Evolutionary conservation across 768 basidiomycete species (phyloP).

Genomic region (Lactarius quietus): DNA sequence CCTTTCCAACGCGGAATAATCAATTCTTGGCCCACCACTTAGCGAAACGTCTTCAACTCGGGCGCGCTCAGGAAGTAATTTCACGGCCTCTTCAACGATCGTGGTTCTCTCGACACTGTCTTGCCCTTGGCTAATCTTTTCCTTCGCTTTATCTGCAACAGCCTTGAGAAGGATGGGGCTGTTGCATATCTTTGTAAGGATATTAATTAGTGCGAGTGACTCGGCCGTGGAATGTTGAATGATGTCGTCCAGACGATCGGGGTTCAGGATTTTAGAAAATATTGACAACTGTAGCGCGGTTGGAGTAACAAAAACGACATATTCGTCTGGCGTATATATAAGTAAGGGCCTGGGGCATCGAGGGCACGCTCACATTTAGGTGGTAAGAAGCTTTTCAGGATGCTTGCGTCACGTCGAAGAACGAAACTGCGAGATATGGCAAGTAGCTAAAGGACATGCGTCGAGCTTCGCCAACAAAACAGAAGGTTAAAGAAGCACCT

Average conservation of each 20-base stretch:
- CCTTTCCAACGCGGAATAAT: constrained; percentile 1
- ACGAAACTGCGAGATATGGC: constrained; percentile 85
- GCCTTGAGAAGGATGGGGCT: constrained; percentile 85
- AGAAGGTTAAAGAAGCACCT: constrained; percentile 45
- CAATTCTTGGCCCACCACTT: constrained; percentile 54
- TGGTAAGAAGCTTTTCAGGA: constrained; percentile 80
- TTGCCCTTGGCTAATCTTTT: constrained; percentile 34
- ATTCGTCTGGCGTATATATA: constrained; percentile 65
- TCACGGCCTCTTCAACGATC: constrained; percentile 56
- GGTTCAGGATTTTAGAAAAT: constrained; percentile 70
- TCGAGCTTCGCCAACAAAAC: not conserved
- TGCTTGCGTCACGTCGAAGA: constrained; percentile 78
- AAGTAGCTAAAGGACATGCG: constrained; percentile 47
- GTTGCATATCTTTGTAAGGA: constrained; percentile 88
- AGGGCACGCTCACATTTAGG: constrained; percentile 68
- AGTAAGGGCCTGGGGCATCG: not conserved
- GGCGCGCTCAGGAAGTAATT: constrained; percentile 55
- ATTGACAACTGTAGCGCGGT: constrained; percentile 79
- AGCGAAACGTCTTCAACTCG: constrained; percentile 68
- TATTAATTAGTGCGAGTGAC: constrained; percentile 73
- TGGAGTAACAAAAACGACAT: constrained; percentile 94
- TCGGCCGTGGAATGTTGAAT: constrained; percentile 70
- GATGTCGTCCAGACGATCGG: constrained; percentile 64
- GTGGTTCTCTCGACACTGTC: constrained; percentile 42
- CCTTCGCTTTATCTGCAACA: constrained; percentile 60